Evolutionary conservation across 139 green algal genomes (phyloP).

Genomic region (Pseudopediastrum boryanum): DNA sequence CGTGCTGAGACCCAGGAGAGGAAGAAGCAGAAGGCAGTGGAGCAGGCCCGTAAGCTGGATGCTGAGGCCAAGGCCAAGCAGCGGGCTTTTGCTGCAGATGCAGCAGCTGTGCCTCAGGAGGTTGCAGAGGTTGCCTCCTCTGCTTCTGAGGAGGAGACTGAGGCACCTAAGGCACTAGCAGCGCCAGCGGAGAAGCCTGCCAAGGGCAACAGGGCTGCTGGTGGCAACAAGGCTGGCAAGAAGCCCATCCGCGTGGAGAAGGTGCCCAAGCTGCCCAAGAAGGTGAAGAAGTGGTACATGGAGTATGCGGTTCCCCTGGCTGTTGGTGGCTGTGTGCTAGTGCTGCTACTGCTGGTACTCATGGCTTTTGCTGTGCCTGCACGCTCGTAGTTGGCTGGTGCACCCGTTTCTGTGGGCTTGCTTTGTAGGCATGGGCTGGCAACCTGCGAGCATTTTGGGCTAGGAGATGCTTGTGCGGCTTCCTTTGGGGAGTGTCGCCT

Average conservation of each 20-base stretch:
- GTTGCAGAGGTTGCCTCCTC: conserved; percentile 5
- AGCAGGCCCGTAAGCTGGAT: conserved; percentile 5
- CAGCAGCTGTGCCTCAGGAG: background rate
- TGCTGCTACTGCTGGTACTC: conserved; percentile 13
- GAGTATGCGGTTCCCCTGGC: conserved; percentile 20
- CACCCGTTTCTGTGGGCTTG: no score
- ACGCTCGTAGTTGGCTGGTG: no score
- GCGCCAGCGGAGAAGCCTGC: background rate
- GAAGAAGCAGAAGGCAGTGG: conserved; percentile 36
- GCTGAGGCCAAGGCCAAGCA: background rate
- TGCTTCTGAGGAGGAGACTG: conserved; percentile 5
- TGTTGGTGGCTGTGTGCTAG: background rate
- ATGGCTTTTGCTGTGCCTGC: no score
- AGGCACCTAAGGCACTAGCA: background rate
- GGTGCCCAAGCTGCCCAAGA: background rate
- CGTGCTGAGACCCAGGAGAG: conserved; percentile 28
- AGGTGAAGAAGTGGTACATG: conserved; percentile 18
- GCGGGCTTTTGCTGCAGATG: background rate
- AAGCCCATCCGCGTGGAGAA: conserved; percentile 3
- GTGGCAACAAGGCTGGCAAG: conserved; percentile 1
- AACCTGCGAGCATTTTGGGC: no score
- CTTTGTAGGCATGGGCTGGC: no score
- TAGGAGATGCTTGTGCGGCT: no score
- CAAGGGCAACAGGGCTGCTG: background rate
- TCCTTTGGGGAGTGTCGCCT: no score